Conservation (phyloP, 2,329 filamentous ascomycete genomes). For the Botrytis tulipae region DNA sequence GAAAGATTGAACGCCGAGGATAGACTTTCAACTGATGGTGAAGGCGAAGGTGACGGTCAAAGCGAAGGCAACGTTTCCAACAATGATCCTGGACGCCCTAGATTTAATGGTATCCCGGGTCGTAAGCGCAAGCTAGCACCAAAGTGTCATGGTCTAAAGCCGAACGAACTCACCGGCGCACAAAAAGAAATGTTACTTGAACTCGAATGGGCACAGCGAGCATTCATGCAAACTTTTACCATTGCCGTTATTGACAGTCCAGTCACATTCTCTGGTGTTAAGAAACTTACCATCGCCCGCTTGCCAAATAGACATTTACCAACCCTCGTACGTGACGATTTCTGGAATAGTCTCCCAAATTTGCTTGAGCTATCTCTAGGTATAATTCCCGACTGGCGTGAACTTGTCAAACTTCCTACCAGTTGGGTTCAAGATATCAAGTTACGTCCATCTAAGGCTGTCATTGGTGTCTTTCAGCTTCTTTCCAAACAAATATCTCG, state of each 20-base stretch:
- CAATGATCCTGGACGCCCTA: neutral
- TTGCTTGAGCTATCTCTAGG: slow-evolving; percentile 56
- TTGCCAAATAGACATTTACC: slow-evolving; percentile 61
- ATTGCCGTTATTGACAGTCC: slow-evolving; percentile 62
- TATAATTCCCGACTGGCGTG: slow-evolving; percentile 66
- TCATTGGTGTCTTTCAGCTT: slow-evolving; percentile 51
- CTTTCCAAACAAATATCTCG: slow-evolving; percentile 51
- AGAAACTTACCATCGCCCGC: slow-evolving; percentile 61
- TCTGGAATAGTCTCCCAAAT: slow-evolving; percentile 59
- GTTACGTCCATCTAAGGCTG: slow-evolving; percentile 52
- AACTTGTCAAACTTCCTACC: slow-evolving; percentile 52
- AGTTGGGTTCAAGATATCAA: slow-evolving; percentile 49
- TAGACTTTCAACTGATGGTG: neutral
- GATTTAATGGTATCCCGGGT: neutral
- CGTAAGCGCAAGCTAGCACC: slow-evolving; percentile 19
- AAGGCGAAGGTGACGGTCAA: neutral
- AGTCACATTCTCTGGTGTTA: slow-evolving; percentile 52
- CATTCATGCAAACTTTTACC: slow-evolving; percentile 66
- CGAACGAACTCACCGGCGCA: slow-evolving; percentile 55
- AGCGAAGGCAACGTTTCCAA: slow-evolving; percentile 2
- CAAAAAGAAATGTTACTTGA: slow-evolving; percentile 69
- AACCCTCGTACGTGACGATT: slow-evolving; percentile 54
- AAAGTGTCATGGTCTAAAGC: slow-evolving; percentile 41
- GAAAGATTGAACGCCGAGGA: neutral
- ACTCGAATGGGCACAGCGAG: slow-evolving; percentile 66